phyloP scores from a whole-genome alignment of 192 early-diverging fungal genomes.

The Jimgerdemannia flammicorona region DNA sequence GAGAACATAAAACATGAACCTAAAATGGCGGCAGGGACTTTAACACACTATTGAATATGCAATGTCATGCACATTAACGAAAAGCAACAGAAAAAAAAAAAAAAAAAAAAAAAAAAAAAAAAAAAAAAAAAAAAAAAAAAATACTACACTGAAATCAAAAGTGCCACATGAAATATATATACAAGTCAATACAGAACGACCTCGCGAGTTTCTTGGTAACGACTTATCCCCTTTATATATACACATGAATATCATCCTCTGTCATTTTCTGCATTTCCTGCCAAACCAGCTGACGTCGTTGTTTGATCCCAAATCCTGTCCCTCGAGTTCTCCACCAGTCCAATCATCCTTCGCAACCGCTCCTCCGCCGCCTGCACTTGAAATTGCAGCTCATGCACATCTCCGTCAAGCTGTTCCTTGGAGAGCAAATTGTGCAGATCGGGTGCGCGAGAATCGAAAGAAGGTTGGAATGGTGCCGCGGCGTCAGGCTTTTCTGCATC shows the following conservation, averaged over 20 bases:
- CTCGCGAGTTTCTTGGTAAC: too few species aligned
- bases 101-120: conserved; percentile 1
- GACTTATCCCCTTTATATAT: not conserved
- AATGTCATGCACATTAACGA: not conserved
- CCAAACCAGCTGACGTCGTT: not conserved
- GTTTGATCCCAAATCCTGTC: not conserved
- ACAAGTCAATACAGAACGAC: not conserved
- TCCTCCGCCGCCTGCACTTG: not conserved
- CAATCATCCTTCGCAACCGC: not conserved
- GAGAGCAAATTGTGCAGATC: not conserved
- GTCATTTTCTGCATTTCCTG: not conserved
- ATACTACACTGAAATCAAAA: not conserved
- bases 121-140: not conserved
- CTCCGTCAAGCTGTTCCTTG: not conserved
- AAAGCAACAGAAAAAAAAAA: not conserved
- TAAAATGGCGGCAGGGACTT: too few species aligned
- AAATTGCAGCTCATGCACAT: not conserved
- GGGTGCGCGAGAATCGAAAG: not conserved
- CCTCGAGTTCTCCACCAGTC: not conserved
- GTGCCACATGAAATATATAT: not conserved
- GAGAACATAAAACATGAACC: too few species aligned
- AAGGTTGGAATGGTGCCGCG: not conserved
- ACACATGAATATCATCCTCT: not conserved
- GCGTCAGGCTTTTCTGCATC: not conserved
- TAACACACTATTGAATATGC: too few species aligned